These are phyloP conservation scores for Fusarium fracticaudum DNA, from an alignment of 2,329 filamentous ascomycete genomes.

Conservation along the genomic window DNA sequence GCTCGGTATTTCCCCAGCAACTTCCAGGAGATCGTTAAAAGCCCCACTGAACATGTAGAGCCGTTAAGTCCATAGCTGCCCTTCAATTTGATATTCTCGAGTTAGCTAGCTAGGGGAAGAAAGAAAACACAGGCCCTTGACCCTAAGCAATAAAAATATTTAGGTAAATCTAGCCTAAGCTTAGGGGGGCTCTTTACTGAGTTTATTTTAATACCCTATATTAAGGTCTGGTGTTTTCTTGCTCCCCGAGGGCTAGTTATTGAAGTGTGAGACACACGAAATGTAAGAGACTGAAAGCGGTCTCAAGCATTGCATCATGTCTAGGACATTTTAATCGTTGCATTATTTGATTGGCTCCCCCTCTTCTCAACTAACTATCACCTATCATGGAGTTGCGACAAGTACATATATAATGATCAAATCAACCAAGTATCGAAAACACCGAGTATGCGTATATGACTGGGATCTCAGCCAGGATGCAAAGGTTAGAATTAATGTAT, in stretches of 20 bases:
- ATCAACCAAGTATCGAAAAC: background rate
- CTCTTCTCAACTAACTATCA: background rate
- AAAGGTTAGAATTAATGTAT: background rate
- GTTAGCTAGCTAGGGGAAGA: background rate
- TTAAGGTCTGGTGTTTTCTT: no score
- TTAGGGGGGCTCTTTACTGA: no score
- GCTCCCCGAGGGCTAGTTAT: background rate
- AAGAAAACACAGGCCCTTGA: no score
- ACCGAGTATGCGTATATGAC: background rate
- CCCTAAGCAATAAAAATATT: no score
- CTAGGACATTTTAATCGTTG: background rate
- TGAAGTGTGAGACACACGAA: background rate
- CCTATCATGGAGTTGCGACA: background rate
- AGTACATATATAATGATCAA: background rate
- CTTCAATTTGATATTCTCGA: background rate
- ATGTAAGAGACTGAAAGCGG: background rate
- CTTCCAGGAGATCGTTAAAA: conserved; percentile 1
- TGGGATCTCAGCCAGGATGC: no score
- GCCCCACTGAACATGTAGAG: conserved; percentile 3
- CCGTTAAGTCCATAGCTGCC: background rate
- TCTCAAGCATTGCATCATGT: background rate
- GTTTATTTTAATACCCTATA: no score
- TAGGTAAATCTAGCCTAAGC: no score
- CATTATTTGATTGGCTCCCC: no score
- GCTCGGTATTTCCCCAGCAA: conserved; percentile 37